These are phyloP conservation scores for Mycena leptocephala DNA, from an alignment of 768 basidiomycete genomes.

Conservation along the genomic window DNA sequence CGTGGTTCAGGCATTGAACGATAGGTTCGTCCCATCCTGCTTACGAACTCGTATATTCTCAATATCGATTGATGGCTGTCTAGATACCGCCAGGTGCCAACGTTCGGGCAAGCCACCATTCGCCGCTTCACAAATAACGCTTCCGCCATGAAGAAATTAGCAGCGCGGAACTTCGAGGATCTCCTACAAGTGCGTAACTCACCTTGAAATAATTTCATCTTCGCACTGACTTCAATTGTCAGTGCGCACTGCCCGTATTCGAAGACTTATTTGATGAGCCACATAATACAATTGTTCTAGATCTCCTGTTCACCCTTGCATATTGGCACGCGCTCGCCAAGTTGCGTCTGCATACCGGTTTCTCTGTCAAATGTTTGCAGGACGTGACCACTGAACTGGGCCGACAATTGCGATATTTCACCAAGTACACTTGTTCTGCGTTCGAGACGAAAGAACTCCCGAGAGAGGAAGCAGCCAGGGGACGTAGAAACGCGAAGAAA, in stretches of 20 bases:
- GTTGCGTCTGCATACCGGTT: conserved; percentile 47
- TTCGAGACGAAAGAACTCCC: conserved; percentile 51
- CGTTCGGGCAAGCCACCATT: conserved; percentile 49
- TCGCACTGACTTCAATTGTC: background rate
- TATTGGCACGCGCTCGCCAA: conserved; percentile 56
- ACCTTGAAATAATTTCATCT: no score
- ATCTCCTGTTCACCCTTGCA: conserved; percentile 46
- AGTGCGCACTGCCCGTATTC: conserved; percentile 58
- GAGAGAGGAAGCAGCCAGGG: conserved; percentile 43
- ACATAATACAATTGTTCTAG: conserved; percentile 40
- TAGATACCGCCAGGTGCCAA: conserved; percentile 41
- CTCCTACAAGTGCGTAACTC: conserved; percentile 51
- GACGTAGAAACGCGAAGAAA: conserved; percentile 29
- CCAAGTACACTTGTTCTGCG: conserved; percentile 29
- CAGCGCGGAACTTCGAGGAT: conserved; percentile 57
- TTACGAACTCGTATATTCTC: no score
- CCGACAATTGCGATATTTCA: conserved; percentile 39
- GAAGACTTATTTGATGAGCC: conserved; percentile 48
- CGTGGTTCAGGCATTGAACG: conserved; percentile 39
- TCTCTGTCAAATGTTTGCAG: conserved; percentile 30
- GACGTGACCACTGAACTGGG: conserved; percentile 43
- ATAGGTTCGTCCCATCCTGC: conserved; percentile 34
- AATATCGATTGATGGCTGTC: background rate
- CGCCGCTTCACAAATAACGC: conserved; percentile 47
- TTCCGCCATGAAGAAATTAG: conserved; percentile 49